Base-by-base conservation (phyloP, 2,329 filamentous ascomycete genomes). In the Penicillium sp. region DNA sequence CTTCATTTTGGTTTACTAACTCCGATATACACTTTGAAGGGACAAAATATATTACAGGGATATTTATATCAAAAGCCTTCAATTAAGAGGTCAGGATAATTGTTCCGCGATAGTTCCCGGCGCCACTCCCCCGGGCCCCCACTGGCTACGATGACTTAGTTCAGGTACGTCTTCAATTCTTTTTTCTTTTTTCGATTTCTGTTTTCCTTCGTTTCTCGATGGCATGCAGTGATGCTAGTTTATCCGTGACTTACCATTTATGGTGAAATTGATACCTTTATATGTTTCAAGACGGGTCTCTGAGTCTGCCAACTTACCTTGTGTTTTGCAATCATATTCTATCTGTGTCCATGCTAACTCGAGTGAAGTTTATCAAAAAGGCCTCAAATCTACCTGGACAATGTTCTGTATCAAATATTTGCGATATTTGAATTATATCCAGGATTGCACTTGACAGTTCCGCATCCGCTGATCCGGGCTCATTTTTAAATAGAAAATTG, bases 251-350 rank as follows among this genome's bases (percentile, higher is more conserved):
- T 60, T 54, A 53, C 59, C 53, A 26, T 36, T 53, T 52, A 56
- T 61, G 57, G 53, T 58, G 60, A 62, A 59, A 56, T 51, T 41
- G 50, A 58, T 53, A 52, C 55, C 55, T 61, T 57, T 13, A 46
- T 54, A 58, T 54, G 58, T 63, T 63, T 63, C 61, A 62, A 63
- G 61, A 63, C 58, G 61, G 61, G 61, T 63, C 58, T 63, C 61
- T 63, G 61, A 63, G 49, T 53, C 35, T 59, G 58, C 47, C 36
- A 42, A 18, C 6, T 39, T 38, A 47, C n/a, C 45, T 47, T 14
- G 34, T 47, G 19, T 19, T 38, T 34, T 40, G 14, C 13, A 35
- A 19, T 29, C 2, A 9, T 18, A n/a, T n/a, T n/a, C 18, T 13
- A 2, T 36, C 11, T 23, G 8, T 23, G 10, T 9, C 13, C 29